Evolutionary conservation across 176 grass and related monocot genomes (phyloP).

Genomic region (Alloteropsis semialata): DNA sequence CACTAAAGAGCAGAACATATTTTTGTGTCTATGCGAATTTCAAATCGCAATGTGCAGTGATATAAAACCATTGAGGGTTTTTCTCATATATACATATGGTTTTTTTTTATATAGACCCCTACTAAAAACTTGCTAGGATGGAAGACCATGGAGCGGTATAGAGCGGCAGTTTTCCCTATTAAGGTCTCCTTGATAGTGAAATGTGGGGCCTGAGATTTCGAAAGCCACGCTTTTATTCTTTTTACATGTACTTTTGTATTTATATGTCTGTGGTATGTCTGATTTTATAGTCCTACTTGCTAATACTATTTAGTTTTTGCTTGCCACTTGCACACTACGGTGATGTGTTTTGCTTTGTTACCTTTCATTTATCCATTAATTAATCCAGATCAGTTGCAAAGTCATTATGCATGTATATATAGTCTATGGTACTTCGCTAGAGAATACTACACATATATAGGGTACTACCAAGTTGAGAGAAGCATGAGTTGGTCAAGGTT

Average conservation of each 20-base stretch:
- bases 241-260: constrained; percentile 27
- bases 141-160: background rate
- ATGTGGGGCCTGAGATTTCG: background rate
- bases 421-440: background rate
- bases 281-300: constrained; percentile 23
- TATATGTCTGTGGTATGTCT: background rate
- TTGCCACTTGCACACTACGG: constrained; percentile 12
- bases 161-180: background rate
- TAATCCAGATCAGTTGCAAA: background rate
- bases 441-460: background rate
- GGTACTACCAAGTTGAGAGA: background rate
- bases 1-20: background rate
- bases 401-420: background rate
- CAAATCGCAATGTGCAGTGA: background rate
- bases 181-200: background rate
- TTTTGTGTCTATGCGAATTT: background rate
- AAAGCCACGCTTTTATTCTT: background rate
- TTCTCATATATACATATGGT: background rate
- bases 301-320: background rate
- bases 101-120: background rate
- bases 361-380: background rate
- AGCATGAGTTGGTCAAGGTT: background rate
- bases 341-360: background rate
- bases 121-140: background rate
- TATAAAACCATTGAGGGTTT: too few relatives aligned